Evolutionary conservation across 2,329 filamentous ascomycete species (phyloP), one percentile per base, ranked within the genome.

Genomic region (Calonectria pseudoreteaudii): DNA sequence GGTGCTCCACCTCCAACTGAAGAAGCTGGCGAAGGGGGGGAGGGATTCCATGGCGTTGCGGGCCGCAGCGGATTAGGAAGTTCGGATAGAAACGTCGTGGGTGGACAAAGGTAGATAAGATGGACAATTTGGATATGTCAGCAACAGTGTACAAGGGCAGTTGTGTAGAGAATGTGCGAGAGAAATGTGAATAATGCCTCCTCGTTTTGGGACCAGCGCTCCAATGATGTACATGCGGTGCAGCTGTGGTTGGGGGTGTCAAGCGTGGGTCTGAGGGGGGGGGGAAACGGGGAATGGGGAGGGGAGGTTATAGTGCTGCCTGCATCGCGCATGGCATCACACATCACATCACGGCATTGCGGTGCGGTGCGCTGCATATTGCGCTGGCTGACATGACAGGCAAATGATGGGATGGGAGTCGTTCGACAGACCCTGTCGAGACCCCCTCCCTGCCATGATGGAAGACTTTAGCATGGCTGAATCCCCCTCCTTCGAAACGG

Each of bases 331-430:
- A 65, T 65, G 41, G 52, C 56, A 70, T 70, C 56, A 62, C 56
- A 70, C 56, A 70, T 70, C 56, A 62, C 56, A 70, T 70, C 68
- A 70, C 56, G 44, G 56, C 56, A 64, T 47, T 58, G 64, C 53
- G 44, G 30, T 60, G 65, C 52, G 36, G 30, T 60, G 65, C 52
- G 36, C 66, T 68, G 66, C 49, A 68, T 68, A 68, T 56, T 68
- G 52, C 56, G 65, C 49, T 71, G 68, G 66, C 66, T 70, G 58
- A 53, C 67, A 58, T 49, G 68, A 60, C 56, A 41, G 58, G 41
- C 66, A 72, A 56, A 44, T 60, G 66, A 73, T 72, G 68, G 47
- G 66, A 52, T 56, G 60, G 60, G 60, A 72, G 70, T 72, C 70
- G 70, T 72, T 73, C 71, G 71, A 73, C 71, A 60, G 60, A 66